Base-by-base conservation (phyloP, 371 early-diverging fungal species). In the Thermomucor indicae-seudaticae region DNA sequence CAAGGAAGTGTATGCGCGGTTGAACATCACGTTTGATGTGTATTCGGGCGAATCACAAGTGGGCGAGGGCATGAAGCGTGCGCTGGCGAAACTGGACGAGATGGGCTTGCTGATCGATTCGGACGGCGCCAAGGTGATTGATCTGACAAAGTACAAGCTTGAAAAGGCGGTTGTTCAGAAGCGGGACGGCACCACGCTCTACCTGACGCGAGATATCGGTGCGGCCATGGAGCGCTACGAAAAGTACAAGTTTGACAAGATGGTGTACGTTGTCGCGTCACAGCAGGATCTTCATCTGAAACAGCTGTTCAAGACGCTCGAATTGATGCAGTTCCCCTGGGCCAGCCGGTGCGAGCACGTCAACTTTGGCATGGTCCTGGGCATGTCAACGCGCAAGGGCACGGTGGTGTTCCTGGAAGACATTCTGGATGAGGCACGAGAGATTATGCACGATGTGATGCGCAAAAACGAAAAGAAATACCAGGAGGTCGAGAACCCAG, bases 1-100 rank as follows among this genome's bases (percentile, higher is more conserved):
- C 83, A 88, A 89, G 67, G 84, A 90, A 17, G 86, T 90, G 17
- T 99, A 99, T 64, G 86, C 80, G 16, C 94, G 95, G 57, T 78
- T 99, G 53, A 94, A 95, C 71, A 85, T 99, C 55, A 54, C 85
- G 14, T 99, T 99, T 64, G 99, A 99, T 70, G 85, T 97, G 31
- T 99, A 96, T 70, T 96, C 96, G 29, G 99, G 99, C 40, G 99
- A 99, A 79, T 97, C 98, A 25, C 87, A 94, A 71, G 96, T 96
- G 53, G 83, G 84, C 28, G 78, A 83, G 22, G 84, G 86, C 43
- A 91, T 93, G 83, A 65, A 72, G 5, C 78, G 76, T 28, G 95
- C 93, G n/a, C 74, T 93, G 57, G 59, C 84, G 40, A 70, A 86
- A 64, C 81, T 93, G 43, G 65, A 79, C 17, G 83, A 84, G 27